These are phyloP conservation scores for Apophysomyces trapeziformis DNA, from an alignment of 371 early-diverging fungal genomes.

Conservation along the genomic window DNA sequence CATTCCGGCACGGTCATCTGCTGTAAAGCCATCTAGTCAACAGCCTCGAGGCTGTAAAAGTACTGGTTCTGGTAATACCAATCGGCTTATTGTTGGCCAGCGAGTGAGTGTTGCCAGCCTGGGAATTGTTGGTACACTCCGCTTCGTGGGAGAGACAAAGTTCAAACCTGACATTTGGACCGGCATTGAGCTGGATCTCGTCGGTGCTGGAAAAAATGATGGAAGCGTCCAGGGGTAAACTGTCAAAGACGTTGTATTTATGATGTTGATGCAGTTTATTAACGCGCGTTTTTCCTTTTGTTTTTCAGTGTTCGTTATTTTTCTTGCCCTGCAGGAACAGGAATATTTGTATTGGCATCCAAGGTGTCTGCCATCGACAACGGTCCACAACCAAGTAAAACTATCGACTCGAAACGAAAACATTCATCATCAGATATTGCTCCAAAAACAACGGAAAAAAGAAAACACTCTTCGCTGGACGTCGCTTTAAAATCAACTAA, in stretches of 20 bases:
- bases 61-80: neutral
- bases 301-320: slow-evolving; percentile 63
- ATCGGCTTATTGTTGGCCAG: neutral
- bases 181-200: slow-evolving; percentile 72
- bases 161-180: slow-evolving; percentile 79
- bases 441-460: slow-evolving; percentile 8
- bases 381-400: slow-evolving; percentile 5
- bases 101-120: slow-evolving; percentile 3
- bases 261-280: neutral
- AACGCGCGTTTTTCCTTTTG: slow-evolving; percentile 8
- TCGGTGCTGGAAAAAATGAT: slow-evolving; percentile 76
- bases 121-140: slow-evolving; percentile 54
- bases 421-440: neutral
- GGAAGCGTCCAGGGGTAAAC: slow-evolving; percentile 37
- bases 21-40: neutral
- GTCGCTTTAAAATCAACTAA: slow-evolving; percentile 8
- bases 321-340: slow-evolving; percentile 65
- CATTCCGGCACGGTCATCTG: slow-evolving; percentile 1
- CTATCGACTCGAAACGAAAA: neutral
- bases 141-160: slow-evolving; percentile 69
- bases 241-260: neutral
- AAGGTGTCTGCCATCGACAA: slow-evolving; percentile 36
- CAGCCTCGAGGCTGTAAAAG: neutral
- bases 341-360: slow-evolving; percentile 71
- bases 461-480: neutral